Evolutionary conservation across 2,329 filamentous ascomycete genomes (phyloP).

Genomic region (Nothophoma quercina): DNA sequence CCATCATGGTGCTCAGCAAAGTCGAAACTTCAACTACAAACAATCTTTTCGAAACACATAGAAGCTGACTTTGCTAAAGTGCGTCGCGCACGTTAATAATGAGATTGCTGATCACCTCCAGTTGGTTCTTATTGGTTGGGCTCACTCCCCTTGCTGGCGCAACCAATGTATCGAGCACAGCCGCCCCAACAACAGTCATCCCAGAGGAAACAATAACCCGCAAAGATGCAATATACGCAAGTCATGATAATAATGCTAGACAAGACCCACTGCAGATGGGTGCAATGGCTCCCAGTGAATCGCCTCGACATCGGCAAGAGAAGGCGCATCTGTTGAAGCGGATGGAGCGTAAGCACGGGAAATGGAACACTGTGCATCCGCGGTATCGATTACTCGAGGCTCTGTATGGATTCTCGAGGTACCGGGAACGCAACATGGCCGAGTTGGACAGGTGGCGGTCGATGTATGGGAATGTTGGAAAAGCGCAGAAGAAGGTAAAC

Average conservation of each 20-base stretch:
- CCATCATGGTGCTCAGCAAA: constrained; percentile 32
- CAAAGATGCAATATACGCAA: neutral
- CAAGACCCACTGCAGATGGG: constrained; percentile 21
- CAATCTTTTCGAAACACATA: neutral
- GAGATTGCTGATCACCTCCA: neutral
- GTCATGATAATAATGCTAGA: neutral
- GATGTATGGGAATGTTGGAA: constrained; percentile 32
- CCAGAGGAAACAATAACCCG: neutral
- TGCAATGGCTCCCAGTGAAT: constrained; percentile 17
- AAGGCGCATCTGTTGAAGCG: constrained; percentile 28
- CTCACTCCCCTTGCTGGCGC: neutral
- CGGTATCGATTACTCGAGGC: constrained; percentile 33
- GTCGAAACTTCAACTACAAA: neutral
- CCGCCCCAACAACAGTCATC: neutral
- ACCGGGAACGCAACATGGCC: constrained; percentile 26
- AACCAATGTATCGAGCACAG: neutral
- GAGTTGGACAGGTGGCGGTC: constrained; percentile 34
- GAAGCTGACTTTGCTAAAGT: neutral
- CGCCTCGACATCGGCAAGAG: constrained; percentile 28
- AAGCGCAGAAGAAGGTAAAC: constrained; percentile 32
- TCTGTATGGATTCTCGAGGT: constrained; percentile 28
- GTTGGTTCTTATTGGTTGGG: neutral
- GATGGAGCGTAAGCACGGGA: constrained; percentile 27
- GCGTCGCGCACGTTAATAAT: neutral
- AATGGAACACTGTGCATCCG: constrained; percentile 27